These are phyloP conservation scores for Candida silvicultrix DNA, from an alignment of 805 yeast species.

Conservation along the genomic window DNA sequence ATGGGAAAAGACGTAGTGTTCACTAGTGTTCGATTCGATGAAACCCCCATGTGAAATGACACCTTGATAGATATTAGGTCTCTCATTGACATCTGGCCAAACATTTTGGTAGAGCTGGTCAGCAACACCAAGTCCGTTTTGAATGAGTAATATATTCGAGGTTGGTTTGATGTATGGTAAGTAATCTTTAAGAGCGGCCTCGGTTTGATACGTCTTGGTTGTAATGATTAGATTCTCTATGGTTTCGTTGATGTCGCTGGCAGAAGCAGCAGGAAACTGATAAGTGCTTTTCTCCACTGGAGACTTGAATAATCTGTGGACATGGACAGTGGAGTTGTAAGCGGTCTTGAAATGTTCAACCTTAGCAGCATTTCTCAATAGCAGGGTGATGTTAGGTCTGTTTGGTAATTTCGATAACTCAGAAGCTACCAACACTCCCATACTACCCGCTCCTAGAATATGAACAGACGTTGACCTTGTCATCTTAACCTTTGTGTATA, in stretches of 20 bases:
- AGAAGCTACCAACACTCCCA: constrained; percentile 21
- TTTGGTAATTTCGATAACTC: constrained; percentile 16
- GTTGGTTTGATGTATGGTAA: constrained; percentile 38
- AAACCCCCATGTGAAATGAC: constrained; percentile 82
- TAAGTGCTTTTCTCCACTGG: constrained; percentile 6
- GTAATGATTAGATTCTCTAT: constrained; percentile 62
- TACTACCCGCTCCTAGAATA: constrained; percentile 22
- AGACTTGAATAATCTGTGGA: constrained; percentile 16
- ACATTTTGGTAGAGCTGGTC: constrained; percentile 44
- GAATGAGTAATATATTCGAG: constrained; percentile 66
- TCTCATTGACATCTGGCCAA: constrained; percentile 41
- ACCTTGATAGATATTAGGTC: constrained; percentile 69
- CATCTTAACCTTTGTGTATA: no score
- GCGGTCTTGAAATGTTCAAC: constrained; percentile 11
- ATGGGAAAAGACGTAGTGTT: constrained; percentile 45
- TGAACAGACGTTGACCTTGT: constrained; percentile 5
- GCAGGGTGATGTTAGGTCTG: constrained; percentile 13
- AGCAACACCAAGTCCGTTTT: constrained; percentile 85
- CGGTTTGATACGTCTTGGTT: constrained; percentile 76
- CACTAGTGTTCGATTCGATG: constrained; percentile 25
- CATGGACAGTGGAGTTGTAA: constrained; percentile 10
- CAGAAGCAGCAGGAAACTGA: constrained; percentile 6
- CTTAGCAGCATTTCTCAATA: constrained; percentile 17
- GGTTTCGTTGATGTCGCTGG: constrained; percentile 13
- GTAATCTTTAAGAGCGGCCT: constrained; percentile 52